These are phyloP conservation scores for Scutellaria galericulata DNA, from an alignment of 257 asterid genomes.

Conservation along the genomic window DNA sequence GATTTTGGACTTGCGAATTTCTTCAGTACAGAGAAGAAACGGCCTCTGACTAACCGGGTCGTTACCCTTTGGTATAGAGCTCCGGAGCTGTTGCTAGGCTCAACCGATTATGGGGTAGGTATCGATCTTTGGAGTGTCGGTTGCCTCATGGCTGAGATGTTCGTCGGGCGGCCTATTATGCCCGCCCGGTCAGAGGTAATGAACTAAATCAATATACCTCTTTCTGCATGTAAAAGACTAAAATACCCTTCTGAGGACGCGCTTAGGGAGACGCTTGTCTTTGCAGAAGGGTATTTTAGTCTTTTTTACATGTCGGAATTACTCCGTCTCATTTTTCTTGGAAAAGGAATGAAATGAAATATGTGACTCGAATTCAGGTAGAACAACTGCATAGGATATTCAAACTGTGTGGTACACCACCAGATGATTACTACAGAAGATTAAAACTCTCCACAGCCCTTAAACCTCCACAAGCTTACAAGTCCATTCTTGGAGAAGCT, in stretches of 20 bases:
- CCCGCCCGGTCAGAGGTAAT: slow-evolving; percentile 87
- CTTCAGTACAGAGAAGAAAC: slow-evolving; percentile 50
- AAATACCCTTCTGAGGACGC: too few relatives aligned
- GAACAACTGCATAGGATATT: slow-evolving; percentile 85
- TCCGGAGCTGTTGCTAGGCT: slow-evolving; percentile 78
- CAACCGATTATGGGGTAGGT: slow-evolving; percentile 76
- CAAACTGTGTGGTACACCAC: slow-evolving; percentile 83
- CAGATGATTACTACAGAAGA: slow-evolving; percentile 65
- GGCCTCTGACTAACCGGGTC: slow-evolving; percentile 73
- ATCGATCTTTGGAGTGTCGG: slow-evolving; percentile 94
- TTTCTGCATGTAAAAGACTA: too few relatives aligned
- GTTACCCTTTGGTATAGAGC: slow-evolving; percentile 94
- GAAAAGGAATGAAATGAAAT: too few relatives aligned
- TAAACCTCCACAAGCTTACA: slow-evolving; percentile 71
- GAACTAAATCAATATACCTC: too few relatives aligned
- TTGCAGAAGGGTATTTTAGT: too few relatives aligned
- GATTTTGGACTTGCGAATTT: slow-evolving; percentile 82
- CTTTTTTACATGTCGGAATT: too few relatives aligned
- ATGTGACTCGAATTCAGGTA: slow-evolving; percentile 46
- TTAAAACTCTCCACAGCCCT: slow-evolving; percentile 61
- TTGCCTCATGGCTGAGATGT: slow-evolving; percentile 92
- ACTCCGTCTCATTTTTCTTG: too few relatives aligned
- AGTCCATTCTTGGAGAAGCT: slow-evolving; percentile 57
- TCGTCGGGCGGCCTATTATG: slow-evolving; percentile 72
- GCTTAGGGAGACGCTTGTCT: too few relatives aligned